Base-by-base conservation (phyloP, 805 yeast genomes). In the Cyberlindnera nakhonratchasimensis region DNA sequence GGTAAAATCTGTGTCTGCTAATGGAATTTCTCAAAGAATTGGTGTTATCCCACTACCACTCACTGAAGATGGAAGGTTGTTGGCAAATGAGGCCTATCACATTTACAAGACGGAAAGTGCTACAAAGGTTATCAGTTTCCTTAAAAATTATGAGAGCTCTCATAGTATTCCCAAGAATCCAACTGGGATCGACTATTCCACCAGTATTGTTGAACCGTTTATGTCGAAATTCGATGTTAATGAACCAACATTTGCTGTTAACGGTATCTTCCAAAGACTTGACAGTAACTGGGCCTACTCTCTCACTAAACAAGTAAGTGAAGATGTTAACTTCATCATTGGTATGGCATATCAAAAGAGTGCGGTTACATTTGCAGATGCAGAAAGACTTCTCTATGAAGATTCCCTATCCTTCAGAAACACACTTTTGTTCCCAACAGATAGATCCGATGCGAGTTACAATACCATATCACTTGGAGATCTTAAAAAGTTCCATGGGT, bases 11-110 rank as follows among this genome's bases (percentile, higher is more conserved):
- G 65, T 79, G 3, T 54, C 79, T n/a, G 67, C 72, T 11, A 72
- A 76, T 32, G 77, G 79, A 1, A 70, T 85, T 14, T 86, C 96
- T 0, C 84, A 89, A 50, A 83, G 90, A 60, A 57, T 91, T 39
- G 99, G 97, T 6, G 48, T 91, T 3, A 66, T 91, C n/a, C 96
- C 98, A 0, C 44, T 84, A 3, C 46, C 52, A 21, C 47, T 54
- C 3, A 52, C 48, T 9, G 50, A 45, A 16, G 48, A 47, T 2
- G 59, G 57, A 28, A 38, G 40, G 26, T 19, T 44, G 2, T 37
- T 40, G 17, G 54, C 55, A 37, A 47, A 57, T 40, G 30, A 51
- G 21, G 20, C 50, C 32, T 47, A 48, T 42, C 37, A 58, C 46
- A 14, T 48, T 42, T 24, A 38, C 41, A 38, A 41, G 24, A 30